Conservation (phyloP, 495 filamentous ascomycete species). For the Halenospora varia region DNA sequence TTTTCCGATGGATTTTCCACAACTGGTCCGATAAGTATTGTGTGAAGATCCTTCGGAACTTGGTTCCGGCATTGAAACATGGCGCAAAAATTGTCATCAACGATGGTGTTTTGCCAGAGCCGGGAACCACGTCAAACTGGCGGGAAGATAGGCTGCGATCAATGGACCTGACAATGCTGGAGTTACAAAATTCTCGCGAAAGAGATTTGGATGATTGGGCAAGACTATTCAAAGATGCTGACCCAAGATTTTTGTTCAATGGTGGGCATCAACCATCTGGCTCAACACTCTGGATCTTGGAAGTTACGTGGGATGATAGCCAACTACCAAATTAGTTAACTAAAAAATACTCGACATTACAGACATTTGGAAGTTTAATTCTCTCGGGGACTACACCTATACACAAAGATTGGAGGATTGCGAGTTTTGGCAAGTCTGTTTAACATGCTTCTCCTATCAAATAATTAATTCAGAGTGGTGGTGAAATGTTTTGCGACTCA, state of each 20-base stretch:
- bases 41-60: constrained; percentile 36
- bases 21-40: constrained; percentile 44
- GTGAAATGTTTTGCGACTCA: too few relatives aligned
- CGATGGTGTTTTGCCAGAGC: constrained; percentile 38
- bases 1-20: constrained; percentile 51
- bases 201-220: constrained; percentile 27
- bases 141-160: constrained; percentile 18
- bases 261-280: constrained; percentile 8
- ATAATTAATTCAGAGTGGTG: too few relatives aligned
- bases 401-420: too few relatives aligned
- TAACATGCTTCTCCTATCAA: too few relatives aligned
- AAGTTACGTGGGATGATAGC: constrained; percentile 20
- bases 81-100: constrained; percentile 39
- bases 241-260: constrained; percentile 1
- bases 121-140: not conserved
- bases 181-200: constrained; percentile 28
- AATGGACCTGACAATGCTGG: constrained; percentile 29
- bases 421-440: too few relatives aligned
- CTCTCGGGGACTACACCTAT: not conserved
- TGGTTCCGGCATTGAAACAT: constrained; percentile 37
- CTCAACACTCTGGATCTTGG: constrained; percentile 14
- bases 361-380: not conserved
- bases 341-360: not conserved
- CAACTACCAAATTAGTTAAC: too few relatives aligned
- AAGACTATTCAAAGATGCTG: constrained; percentile 22